Percentiles rank a stretch among this genome's conserved stretches.
Conservation (phyloP, 192 early-diverging fungal species). For the Backusella liffmaniae region DNA sequence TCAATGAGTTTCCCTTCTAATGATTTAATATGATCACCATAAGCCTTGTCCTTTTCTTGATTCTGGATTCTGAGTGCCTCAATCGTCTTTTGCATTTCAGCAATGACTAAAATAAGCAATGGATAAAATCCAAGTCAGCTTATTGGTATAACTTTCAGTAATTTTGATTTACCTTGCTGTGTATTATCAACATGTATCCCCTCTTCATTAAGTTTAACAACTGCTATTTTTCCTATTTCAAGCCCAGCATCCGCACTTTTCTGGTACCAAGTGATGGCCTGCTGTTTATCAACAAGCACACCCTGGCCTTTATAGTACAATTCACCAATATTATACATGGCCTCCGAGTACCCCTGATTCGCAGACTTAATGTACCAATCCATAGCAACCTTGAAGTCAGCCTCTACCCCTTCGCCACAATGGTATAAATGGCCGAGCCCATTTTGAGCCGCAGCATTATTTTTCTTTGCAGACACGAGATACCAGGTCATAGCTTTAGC, state of each 20-base stretch:
- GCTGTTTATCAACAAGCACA: neutral
- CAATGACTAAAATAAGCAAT: neutral
- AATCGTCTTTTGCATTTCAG: neutral
- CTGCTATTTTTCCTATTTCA: neutral
- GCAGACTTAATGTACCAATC: neutral
- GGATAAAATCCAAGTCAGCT: neutral
- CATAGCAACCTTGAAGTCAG: neutral
- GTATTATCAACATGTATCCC: neutral
- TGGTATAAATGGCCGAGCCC: neutral
- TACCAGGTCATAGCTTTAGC: neutral
- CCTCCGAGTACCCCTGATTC: neutral
- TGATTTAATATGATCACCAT: neutral
- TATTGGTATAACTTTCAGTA: neutral
- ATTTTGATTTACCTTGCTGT: neutral
- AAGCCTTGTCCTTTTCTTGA: neutral
- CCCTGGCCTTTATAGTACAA: neutral
- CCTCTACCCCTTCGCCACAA: neutral
- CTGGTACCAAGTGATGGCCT: neutral
- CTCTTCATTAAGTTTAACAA: neutral
- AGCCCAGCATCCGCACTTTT: neutral
- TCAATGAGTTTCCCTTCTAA: neutral
- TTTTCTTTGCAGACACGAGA: neutral
- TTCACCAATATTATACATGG: slow-evolving; percentile 1
- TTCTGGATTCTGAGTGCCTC: neutral
- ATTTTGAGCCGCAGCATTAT: neutral